Evolutionary conservation across 2,329 filamentous ascomycete genomes (phyloP), one percentile per base, ranked within the genome.

Genomic region (Fusarium scirpi): DNA sequence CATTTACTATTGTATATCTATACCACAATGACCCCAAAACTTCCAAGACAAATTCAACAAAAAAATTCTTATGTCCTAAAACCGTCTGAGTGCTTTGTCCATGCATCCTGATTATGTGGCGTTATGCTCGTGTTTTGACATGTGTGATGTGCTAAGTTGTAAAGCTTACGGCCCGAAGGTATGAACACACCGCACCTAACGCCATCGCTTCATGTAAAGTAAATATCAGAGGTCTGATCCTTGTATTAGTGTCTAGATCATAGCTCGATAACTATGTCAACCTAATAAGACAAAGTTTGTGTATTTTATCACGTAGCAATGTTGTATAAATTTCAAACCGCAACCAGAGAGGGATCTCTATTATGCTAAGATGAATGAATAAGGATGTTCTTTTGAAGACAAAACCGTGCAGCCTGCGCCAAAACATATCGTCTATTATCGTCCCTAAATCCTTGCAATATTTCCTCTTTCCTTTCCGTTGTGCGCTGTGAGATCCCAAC

Each of bases 291-390:
- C 18, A 43, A 1, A n/a, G 6, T 29, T 53, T 15, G 7, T 11
- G 20, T 53, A 8, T 38, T 22, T 29, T 53, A 22, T 43, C 24
- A 29, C 34, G 16, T 18, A 25, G 18, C 18, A 45, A 45, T 20
- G n/a, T 22, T 45, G 30, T 18, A 38, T 67, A 34, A 66, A 66
- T 55, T 66, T 66, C 63, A 66, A 66, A 66, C 32, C 44, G 38
- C 38, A 34, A 55, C 56, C 48, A 30, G 45, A 32, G 34, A 38
- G 34, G 34, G 34, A 25, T 46, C 27, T 43, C 30, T 49, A 62
- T 61, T 60, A 12, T 32, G 43, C 34, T 43, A 25, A 40, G 34
- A n/a, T 44, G 25, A 48, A 49, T 32, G 38, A 43, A 55, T 16
- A 46, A 30, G 27, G 46, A 40, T 52, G 27, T 30, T 27, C 24